Conservation (phyloP, 352 stramenopile genomes). For the Hyaloperonospora arabidopsidis region DNA sequence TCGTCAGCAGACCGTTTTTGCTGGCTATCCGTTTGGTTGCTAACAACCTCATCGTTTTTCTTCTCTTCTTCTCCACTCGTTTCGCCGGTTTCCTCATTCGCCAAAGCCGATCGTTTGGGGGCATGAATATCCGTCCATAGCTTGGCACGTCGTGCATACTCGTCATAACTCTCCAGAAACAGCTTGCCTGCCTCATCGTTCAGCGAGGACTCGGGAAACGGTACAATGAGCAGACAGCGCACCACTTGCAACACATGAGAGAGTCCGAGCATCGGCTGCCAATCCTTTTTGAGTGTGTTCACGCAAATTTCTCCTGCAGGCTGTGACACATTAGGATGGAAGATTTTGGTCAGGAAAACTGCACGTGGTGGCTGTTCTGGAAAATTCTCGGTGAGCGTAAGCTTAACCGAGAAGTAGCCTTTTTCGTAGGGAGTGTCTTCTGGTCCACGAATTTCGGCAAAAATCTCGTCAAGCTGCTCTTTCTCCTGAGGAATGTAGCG, state of each 20-base stretch:
- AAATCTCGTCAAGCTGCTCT: slow-evolving; percentile 87
- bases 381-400: slow-evolving; percentile 87
- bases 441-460: slow-evolving; percentile 94
- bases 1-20: slow-evolving; percentile 22
- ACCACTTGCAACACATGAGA: slow-evolving; percentile 97
- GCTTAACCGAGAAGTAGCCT: slow-evolving; percentile 94
- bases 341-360: slow-evolving; percentile 99
- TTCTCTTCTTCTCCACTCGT: slow-evolving; percentile 23
- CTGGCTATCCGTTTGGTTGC: slow-evolving; percentile 1
- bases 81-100: slow-evolving; percentile 15
- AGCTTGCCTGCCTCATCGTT: slow-evolving; percentile 98
- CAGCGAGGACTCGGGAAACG: slow-evolving; percentile 97
- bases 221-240: slow-evolving; percentile 98
- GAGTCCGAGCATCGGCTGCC: slow-evolving; percentile 91
- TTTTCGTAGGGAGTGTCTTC: slow-evolving; percentile 96
- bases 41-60: slow-evolving; percentile 2
- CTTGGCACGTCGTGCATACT: slow-evolving; percentile 87
- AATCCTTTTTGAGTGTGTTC: slow-evolving; percentile 99
- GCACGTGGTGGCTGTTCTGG: slow-evolving; percentile 79
- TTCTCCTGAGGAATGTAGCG: slow-evolving; percentile 87
- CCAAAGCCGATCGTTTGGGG: slow-evolving; percentile 34
- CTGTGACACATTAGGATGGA: slow-evolving; percentile 97
- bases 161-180: slow-evolving; percentile 99
- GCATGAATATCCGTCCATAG: slow-evolving; percentile 90
- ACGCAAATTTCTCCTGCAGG: slow-evolving; percentile 98